A percentile compares a stretch with the other conserved stretches of the same genome.
These are phyloP conservation scores for Paramecium sexaurelia DNA, from an alignment of 73 alveolate genomes.

Conservation along the genomic window DNA sequence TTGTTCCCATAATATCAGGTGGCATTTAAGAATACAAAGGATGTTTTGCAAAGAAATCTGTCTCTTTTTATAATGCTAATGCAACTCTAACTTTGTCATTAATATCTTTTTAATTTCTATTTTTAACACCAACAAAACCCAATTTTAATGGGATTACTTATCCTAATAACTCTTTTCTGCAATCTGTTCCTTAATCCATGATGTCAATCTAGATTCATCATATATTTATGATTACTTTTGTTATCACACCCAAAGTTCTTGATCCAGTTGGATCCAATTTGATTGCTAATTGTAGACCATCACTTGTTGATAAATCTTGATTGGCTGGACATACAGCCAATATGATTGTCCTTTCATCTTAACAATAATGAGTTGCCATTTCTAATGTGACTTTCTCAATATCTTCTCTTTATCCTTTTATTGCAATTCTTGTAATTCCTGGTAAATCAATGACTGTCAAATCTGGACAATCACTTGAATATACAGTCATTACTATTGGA, in stretches of 20 bases:
- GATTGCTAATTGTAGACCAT: slow-evolving; percentile 84
- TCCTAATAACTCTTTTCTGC: slow-evolving; percentile 83
- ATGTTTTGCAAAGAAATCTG: slow-evolving; percentile 69
- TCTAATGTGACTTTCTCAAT: slow-evolving; percentile 90
- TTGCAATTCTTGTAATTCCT: slow-evolving; percentile 97
- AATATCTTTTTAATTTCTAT: slow-evolving; percentile 88
- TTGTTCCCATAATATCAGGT: slow-evolving; percentile 84
- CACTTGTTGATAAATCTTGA: slow-evolving; percentile 84
- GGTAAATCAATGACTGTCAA: slow-evolving; percentile 98
- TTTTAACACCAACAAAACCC: slow-evolving; percentile 93
- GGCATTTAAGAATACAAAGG: slow-evolving; percentile 79
- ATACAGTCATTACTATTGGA: slow-evolving; percentile 96
- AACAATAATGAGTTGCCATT: slow-evolving; percentile 91
- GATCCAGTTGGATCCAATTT: slow-evolving; percentile 80
- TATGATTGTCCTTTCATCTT: slow-evolving; percentile 87
- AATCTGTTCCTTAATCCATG: slow-evolving; percentile 88
- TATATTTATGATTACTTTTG: slow-evolving; percentile 61
- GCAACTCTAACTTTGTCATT: slow-evolving; percentile 73
- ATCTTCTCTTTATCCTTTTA: slow-evolving; percentile 87
- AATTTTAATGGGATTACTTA: slow-evolving; percentile 82
- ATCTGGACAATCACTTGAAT: slow-evolving; percentile 98
- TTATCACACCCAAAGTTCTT: slow-evolving; percentile 85
- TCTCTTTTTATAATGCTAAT: slow-evolving; percentile 71
- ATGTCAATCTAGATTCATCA: slow-evolving; percentile 67
- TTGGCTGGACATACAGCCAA: slow-evolving; percentile 85